Percentiles rank a stretch among this genome's conserved stretches.
Evolutionary conservation across 352 stramenopile species (phyloP).

Genomic region (Globisporangium nunn): DNA sequence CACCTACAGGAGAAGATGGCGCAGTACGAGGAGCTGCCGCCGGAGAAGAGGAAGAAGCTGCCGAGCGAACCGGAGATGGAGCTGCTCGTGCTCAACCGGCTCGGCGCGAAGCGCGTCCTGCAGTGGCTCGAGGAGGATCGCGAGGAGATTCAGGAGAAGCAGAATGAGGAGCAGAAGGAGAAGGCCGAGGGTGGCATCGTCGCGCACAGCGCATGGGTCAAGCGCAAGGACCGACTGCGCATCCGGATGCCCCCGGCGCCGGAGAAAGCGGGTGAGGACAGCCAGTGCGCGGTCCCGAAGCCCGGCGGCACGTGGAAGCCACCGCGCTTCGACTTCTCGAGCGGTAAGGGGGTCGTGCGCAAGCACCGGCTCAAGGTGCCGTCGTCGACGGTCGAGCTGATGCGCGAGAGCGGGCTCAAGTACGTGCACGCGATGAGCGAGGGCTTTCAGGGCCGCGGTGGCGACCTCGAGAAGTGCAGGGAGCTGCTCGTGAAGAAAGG

Average conservation of each 20-base stretch:
- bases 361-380: constrained; percentile 45
- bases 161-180: constrained; percentile 61
- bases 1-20: constrained; percentile 60
- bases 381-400: constrained; percentile 69
- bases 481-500: constrained; percentile 70
- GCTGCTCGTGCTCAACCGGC: constrained; percentile 42
- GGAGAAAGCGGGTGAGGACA: not conserved
- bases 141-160: constrained; percentile 58
- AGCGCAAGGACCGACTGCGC: constrained; percentile 70
- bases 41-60: constrained; percentile 18
- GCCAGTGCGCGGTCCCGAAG: constrained; percentile 6
- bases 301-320: constrained; percentile 21
- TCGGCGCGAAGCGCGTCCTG: constrained; percentile 68
- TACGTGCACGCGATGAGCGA: constrained; percentile 85
- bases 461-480: constrained; percentile 77
- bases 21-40: constrained; percentile 14
- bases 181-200: constrained; percentile 67
- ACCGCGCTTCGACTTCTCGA: constrained; percentile 72
- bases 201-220: constrained; percentile 72
- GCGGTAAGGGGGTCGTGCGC: constrained; percentile 52
- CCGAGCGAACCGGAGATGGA: constrained; percentile 36
- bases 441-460: constrained; percentile 74
- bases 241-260: constrained; percentile 46
- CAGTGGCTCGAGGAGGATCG: constrained; percentile 70
- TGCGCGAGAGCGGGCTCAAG: constrained; percentile 68